Evolutionary conservation across 192 early-diverging fungal species (phyloP).

Genomic region (Mortierella hygrophila): DNA sequence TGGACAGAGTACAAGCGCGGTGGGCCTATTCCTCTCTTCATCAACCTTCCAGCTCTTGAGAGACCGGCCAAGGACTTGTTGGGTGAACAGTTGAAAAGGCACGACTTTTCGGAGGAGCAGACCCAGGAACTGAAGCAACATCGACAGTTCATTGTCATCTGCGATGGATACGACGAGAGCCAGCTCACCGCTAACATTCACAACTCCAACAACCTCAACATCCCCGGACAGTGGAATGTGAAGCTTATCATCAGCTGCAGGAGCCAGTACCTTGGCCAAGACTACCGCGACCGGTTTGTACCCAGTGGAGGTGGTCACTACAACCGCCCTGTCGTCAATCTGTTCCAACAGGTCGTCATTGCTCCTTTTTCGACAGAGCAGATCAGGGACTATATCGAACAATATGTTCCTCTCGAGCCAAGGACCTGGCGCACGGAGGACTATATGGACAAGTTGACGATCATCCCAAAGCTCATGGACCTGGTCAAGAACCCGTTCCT

Average conservation of each 20-base stretch:
- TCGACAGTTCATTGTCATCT: not conserved
- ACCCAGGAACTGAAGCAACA: not conserved
- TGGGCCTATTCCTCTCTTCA: not conserved
- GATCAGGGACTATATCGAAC: not conserved
- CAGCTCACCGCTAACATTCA: not conserved
- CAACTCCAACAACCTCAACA: not conserved
- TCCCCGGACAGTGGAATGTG: not conserved
- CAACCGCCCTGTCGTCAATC: not conserved
- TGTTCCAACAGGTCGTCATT: not conserved
- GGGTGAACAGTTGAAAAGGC: not conserved
- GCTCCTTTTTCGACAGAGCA: not conserved
- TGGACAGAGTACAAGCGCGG: not conserved
- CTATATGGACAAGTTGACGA: not conserved
- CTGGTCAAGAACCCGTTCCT: conserved; percentile 10
- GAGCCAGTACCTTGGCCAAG: not conserved
- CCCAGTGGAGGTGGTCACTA: not conserved
- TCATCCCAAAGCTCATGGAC: not conserved
- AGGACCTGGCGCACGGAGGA: not conserved
- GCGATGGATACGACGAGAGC: conserved; percentile 10
- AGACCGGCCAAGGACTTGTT: not conserved
- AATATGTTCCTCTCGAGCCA: not conserved
- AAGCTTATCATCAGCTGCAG: conserved; percentile 7
- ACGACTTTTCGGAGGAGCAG: not conserved
- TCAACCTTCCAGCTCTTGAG: not conserved
- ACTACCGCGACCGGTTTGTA: not conserved